phyloP scores from a whole-genome alignment of 495 filamentous ascomycete genomes.

The Aspergillus ostianus region DNA sequence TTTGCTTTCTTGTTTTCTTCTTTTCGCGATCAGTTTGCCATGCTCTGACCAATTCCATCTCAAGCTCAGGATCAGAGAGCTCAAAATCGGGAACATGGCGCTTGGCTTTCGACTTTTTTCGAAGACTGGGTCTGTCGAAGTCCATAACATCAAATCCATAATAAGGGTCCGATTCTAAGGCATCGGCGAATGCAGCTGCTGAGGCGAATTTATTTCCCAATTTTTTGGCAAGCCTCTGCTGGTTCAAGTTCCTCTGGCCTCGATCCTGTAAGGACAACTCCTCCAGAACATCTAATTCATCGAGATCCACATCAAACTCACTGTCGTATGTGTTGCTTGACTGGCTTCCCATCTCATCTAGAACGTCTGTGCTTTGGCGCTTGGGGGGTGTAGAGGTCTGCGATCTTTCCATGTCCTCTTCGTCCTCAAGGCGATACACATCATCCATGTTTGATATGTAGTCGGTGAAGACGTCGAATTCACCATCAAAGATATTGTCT shows the following conservation, averaged over 20 bases:
- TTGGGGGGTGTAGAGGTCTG: not conserved
- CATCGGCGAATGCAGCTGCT: conserved; percentile 64
- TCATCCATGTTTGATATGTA: conserved; percentile 71
- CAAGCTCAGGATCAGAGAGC: conserved; percentile 74
- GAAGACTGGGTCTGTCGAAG: conserved; percentile 62
- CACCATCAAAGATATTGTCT: conserved; percentile 18
- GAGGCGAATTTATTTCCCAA: conserved; percentile 48
- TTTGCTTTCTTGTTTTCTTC: conserved; percentile 76
- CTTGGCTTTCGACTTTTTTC: conserved; percentile 57
- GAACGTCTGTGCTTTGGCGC: not conserved
- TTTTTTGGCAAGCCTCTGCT: not conserved
- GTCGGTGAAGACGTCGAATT: conserved; percentile 64
- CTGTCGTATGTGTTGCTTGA: not conserved
- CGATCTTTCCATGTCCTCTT: not conserved
- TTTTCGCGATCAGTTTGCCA: conserved; percentile 78
- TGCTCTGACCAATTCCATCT: conserved; percentile 53
- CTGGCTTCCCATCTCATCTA: not conserved
- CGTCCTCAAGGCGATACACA: conserved; percentile 16
- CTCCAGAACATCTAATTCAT: not conserved
- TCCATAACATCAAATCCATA: conserved; percentile 83
- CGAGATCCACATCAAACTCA: not conserved
- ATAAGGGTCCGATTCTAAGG: conserved; percentile 59
- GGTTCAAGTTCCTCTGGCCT: not conserved
- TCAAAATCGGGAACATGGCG: conserved; percentile 47
- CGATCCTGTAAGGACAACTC: not conserved